A percentile compares a stretch with the other conserved stretches of the same genome.
Conservation (phyloP, 1,139 yeast genomes). For the Zygoascus meyerae region DNA sequence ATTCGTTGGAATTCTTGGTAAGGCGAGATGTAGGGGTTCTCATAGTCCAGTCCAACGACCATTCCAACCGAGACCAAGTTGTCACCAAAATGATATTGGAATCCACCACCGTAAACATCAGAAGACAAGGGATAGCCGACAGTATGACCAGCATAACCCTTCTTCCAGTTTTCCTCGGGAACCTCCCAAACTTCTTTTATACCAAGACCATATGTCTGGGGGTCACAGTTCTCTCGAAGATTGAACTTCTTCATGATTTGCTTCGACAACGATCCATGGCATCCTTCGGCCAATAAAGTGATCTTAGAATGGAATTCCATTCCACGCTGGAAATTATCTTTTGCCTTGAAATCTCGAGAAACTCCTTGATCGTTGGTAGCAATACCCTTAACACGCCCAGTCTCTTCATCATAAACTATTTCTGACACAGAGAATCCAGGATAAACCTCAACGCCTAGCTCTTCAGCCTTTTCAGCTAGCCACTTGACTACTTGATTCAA, state of each 20-base stretch:
- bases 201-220: constrained; percentile 93
- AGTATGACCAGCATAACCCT: constrained; percentile 81
- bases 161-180: constrained; percentile 69
- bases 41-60: constrained; percentile 87
- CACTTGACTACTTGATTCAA: constrained; percentile 75
- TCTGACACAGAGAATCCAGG: constrained; percentile 91
- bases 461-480: constrained; percentile 85
- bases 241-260: constrained; percentile 63
- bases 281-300: constrained; percentile 91
- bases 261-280: constrained; percentile 90
- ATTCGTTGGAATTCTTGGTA: constrained; percentile 91
- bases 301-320: constrained; percentile 91
- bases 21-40: constrained; percentile 91
- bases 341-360: constrained; percentile 66
- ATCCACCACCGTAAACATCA: constrained; percentile 90
- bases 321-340: constrained; percentile 81
- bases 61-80: constrained; percentile 84
- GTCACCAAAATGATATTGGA: constrained; percentile 94
- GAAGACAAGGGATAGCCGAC: constrained; percentile 80
- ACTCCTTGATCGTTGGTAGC: constrained; percentile 93
- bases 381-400: constrained; percentile 63
- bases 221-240: constrained; percentile 58
- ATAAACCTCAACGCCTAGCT: constrained; percentile 85
- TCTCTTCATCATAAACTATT: constrained; percentile 54
- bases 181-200: constrained; percentile 97